Evolutionary conservation across 371 early-diverging fungal species (phyloP).

Genomic region (Blastocladiella emersonii): DNA sequence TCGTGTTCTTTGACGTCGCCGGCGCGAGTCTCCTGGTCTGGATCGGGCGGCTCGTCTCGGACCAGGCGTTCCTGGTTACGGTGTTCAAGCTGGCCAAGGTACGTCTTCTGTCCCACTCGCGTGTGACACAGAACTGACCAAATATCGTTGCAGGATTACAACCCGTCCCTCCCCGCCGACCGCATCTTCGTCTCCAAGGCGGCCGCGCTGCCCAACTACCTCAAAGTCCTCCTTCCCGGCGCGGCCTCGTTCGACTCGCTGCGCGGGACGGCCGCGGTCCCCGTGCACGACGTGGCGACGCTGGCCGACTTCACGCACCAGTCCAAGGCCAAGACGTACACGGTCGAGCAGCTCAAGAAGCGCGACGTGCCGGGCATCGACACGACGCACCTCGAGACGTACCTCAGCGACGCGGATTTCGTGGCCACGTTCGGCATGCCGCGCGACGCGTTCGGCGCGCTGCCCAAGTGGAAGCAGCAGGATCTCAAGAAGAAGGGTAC

Average conservation of each 20-base stretch:
- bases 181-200: neutral
- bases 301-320: neutral
- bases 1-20: neutral
- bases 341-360: slow-evolving; percentile 1
- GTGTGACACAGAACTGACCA: too few relatives aligned
- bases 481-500: slow-evolving; percentile 16
- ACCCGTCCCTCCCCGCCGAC: neutral
- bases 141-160: too few relatives aligned
- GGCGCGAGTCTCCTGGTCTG: neutral
- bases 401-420: slow-evolving; percentile 12
- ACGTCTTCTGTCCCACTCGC: neutral
- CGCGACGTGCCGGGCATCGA: neutral
- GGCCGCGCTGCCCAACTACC: neutral
- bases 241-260: neutral
- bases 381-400: slow-evolving; percentile 13
- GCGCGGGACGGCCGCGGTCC: neutral
- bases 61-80: neutral
- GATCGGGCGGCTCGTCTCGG: neutral
- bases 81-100: neutral
- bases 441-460: slow-evolving; percentile 8
- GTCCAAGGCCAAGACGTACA: neutral
- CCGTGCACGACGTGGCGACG: neutral
- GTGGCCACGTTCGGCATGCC: slow-evolving; percentile 13
- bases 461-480: slow-evolving; percentile 21
- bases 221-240: neutral